Percentiles rank a stretch among this genome's conserved stretches.
Evolutionary conservation across 768 basidiomycete genomes (phyloP).

Genomic region (Pisolithus orientalis): DNA sequence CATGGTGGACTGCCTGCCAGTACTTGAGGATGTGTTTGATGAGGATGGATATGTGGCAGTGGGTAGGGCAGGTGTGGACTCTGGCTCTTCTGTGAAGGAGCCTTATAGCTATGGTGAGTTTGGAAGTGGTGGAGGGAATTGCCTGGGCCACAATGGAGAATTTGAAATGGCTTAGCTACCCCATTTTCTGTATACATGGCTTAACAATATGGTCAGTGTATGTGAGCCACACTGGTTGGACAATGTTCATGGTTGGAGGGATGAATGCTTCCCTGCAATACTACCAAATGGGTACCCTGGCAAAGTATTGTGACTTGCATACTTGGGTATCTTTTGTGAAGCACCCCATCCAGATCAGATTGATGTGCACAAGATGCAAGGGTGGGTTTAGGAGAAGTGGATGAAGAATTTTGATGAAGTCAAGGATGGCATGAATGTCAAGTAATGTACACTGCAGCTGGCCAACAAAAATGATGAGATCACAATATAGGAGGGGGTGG

Average conservation of each 20-base stretch:
- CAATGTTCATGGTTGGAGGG: conserved; percentile 1
- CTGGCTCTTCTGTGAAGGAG: too few species aligned
- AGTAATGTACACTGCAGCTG: conserved; percentile 1
- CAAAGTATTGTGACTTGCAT: conserved; percentile 2
- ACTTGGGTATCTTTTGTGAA: conserved; percentile 1
- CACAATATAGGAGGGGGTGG: background rate
- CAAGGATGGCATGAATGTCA: conserved; percentile 5
- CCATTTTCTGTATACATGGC: background rate
- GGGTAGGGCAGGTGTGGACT: too few species aligned
- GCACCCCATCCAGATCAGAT: conserved; percentile 7
- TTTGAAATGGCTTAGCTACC: background rate
- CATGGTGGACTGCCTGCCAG: too few species aligned
- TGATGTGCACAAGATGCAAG: background rate
- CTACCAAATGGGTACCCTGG: conserved; percentile 6
- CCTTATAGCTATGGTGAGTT: too few species aligned
- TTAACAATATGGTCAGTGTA: background rate
- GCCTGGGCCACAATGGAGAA: too few species aligned
- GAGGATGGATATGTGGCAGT: too few species aligned
- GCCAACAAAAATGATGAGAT: conserved; percentile 1
- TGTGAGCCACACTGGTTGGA: background rate
- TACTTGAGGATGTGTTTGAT: too few species aligned
- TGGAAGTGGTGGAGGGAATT: too few species aligned
- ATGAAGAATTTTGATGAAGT: conserved; percentile 2
- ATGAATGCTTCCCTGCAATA: background rate
- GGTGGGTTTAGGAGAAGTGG: too few species aligned